A percentile compares a stretch with the other conserved stretches of the same genome.
These are phyloP conservation scores for Escallonia herrerae DNA, from an alignment of 129 eudicot genomes.

Conservation along the genomic window DNA sequence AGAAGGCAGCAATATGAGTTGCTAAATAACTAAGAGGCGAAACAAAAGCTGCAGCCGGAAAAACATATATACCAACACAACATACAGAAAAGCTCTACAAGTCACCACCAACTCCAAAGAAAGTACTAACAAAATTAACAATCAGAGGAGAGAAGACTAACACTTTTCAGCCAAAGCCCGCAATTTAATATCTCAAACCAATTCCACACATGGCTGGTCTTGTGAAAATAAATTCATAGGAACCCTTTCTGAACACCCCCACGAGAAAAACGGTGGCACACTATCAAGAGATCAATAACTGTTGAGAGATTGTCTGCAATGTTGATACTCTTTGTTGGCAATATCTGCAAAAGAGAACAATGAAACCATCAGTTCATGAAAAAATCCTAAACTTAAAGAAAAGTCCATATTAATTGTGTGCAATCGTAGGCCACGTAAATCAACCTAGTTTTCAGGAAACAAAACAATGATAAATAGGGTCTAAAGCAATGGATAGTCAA, in stretches of 20 bases:
- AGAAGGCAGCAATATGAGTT: no score
- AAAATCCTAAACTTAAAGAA: background rate
- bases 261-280: background rate
- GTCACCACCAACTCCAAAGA: no score
- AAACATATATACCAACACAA: no score
- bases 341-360: background rate
- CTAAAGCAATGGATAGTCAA: background rate
- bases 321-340: background rate
- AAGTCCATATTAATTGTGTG: background rate
- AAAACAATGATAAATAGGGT: background rate
- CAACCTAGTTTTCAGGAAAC: background rate
- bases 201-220: slow-evolving; percentile 3
- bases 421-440: background rate
- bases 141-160: slow-evolving; percentile 5
- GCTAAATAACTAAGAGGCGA: no score
- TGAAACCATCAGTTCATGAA: slow-evolving; percentile 1
- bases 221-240: slow-evolving; percentile 1
- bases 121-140: background rate
- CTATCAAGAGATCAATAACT: background rate
- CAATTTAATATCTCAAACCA: slow-evolving; percentile 13
- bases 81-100: no score
- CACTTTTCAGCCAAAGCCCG: slow-evolving; percentile 8
- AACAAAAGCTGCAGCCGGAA: no score
- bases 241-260: slow-evolving; percentile 2
- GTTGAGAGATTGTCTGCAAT: slow-evolving; percentile 10